Evolutionary conservation across 768 basidiomycete genomes (phyloP).

Genomic region (Lentinula sp.): DNA sequence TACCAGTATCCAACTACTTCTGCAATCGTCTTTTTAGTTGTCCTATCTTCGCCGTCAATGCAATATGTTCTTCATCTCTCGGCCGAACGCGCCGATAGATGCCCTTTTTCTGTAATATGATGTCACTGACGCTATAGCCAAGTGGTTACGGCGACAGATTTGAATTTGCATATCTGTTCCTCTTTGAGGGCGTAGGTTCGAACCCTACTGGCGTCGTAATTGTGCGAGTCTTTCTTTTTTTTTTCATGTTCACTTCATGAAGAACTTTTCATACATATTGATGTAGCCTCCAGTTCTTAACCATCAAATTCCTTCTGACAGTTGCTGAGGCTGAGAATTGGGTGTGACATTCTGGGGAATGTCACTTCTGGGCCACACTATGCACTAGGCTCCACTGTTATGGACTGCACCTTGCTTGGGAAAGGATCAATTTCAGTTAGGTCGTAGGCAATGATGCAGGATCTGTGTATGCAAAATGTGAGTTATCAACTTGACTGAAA

Average conservation of each 20-base stretch:
- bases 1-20: neutral
- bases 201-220: conserved; percentile 2
- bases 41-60: neutral
- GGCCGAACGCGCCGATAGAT: neutral
- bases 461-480: no score
- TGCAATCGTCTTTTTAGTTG: neutral
- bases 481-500: no score
- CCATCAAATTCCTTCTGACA: no score
- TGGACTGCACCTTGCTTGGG: no score
- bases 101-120: no score
- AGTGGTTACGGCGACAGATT: conserved; percentile 75
- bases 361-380: no score
- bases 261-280: neutral
- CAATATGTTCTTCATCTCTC: neutral
- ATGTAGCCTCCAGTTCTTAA: no score
- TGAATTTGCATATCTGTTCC: conserved; percentile 2
- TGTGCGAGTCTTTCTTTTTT: neutral
- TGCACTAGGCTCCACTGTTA: no score
- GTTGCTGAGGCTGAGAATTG: no score
- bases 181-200: conserved; percentile 7
- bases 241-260: neutral
- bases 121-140: conserved; percentile 59
- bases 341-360: no score
- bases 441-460: no score
- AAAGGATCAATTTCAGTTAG: no score